Evolutionary conservation across 371 early-diverging fungal species (phyloP).

Genomic region (Haplosporangium sp.): DNA sequence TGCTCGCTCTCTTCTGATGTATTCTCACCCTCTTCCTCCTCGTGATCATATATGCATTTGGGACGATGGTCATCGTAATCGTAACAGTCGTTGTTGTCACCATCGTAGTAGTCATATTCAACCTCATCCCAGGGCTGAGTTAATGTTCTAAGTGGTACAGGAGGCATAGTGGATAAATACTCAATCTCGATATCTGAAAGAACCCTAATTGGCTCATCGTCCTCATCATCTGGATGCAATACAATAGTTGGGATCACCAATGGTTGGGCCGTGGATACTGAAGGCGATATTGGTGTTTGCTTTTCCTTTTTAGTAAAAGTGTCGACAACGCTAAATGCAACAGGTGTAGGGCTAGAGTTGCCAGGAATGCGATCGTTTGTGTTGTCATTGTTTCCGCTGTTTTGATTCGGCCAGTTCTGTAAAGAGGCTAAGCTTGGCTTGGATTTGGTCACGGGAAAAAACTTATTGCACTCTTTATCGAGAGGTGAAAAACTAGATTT

Average conservation of each 20-base stretch:
- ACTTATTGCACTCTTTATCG: background rate
- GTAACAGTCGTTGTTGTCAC: conserved; percentile 7
- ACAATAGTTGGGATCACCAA: conserved; percentile 40
- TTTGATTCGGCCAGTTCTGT: background rate
- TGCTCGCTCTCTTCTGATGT: background rate
- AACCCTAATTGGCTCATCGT: conserved; percentile 34
- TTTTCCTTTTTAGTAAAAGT: conserved; percentile 27
- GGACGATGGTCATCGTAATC: conserved; percentile 10
- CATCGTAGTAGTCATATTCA: conserved; percentile 16
- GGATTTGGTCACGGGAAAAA: background rate
- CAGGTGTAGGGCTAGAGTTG: background rate
- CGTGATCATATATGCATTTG: background rate
- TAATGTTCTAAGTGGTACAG: conserved; percentile 27
- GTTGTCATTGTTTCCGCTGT: conserved; percentile 2
- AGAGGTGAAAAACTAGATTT: background rate
- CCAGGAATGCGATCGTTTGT: background rate
- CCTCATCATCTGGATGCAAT: conserved; percentile 51
- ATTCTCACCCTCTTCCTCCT: background rate
- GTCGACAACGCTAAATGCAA: conserved; percentile 6
- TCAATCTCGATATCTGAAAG: conserved; percentile 46
- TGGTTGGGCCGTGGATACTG: background rate
- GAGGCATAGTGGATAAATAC: conserved; percentile 47
- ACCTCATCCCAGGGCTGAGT: conserved; percentile 19
- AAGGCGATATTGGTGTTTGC: background rate
- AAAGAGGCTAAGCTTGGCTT: background rate